phyloP scores from a whole-genome alignment of 2,329 filamentous ascomycete species.

The Fonsecaea multimorphosa region DNA sequence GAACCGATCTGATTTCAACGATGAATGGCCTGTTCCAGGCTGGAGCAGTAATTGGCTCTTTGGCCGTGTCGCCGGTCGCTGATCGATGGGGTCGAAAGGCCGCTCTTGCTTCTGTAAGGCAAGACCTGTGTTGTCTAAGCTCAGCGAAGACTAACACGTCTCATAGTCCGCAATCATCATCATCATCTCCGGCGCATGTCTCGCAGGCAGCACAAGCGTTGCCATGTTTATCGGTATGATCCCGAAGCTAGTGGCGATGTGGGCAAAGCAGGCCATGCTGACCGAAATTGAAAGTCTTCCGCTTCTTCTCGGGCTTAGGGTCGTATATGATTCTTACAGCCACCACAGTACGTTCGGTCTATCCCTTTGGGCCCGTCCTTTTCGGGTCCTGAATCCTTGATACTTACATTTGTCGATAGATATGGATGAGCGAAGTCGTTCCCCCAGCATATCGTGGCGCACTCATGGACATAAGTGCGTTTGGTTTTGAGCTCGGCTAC shows the following conservation, averaged over 20 bases:
- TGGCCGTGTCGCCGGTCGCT: not conserved
- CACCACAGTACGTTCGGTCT: not conserved
- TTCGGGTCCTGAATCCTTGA: too few relatives aligned
- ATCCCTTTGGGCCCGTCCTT: too few relatives aligned
- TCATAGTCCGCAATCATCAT: not conserved
- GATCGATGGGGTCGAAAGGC: not conserved
- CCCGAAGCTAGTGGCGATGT: too few relatives aligned
- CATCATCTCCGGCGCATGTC: not conserved
- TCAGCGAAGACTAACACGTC: too few relatives aligned
- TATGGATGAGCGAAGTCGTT: not conserved
- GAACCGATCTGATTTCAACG: not conserved
- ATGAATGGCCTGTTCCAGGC: conserved; percentile 6
- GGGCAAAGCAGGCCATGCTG: too few relatives aligned
- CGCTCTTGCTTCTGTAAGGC: not conserved
- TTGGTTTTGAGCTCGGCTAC: not conserved
- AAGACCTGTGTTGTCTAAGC: too few relatives aligned
- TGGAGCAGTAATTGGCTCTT: not conserved
- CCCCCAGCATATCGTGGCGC: not conserved
- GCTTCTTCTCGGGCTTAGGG: not conserved
- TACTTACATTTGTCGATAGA: too few relatives aligned
- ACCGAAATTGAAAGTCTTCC: too few relatives aligned
- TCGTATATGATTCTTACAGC: not conserved
- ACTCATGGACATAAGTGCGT: not conserved
- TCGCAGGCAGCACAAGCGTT: not conserved
- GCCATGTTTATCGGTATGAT: not conserved